Evolutionary conservation across 2,329 filamentous ascomycete genomes (phyloP).

Genomic region (Dothideomycetes sp.): DNA sequence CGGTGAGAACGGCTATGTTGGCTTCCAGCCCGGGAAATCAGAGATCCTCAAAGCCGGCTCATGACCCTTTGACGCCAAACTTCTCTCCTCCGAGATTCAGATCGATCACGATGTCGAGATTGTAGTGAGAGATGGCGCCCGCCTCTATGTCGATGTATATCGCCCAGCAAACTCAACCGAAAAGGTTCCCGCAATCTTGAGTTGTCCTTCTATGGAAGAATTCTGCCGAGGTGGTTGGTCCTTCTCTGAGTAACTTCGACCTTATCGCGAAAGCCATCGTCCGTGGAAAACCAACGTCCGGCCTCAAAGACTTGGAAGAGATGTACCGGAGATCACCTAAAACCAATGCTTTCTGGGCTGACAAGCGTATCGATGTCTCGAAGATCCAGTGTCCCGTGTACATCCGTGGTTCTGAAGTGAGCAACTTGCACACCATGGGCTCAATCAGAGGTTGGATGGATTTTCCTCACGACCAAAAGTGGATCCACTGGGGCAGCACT

Average conservation of each 20-base stretch:
- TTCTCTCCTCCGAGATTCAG: conserved; percentile 30
- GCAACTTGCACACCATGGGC: conserved; percentile 17
- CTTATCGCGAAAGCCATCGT: conserved; percentile 19
- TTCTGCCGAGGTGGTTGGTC: conserved; percentile 35
- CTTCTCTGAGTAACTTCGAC: conserved; percentile 32
- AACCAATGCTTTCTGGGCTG: conserved; percentile 19
- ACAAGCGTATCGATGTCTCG: conserved; percentile 19
- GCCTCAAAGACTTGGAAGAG: no score
- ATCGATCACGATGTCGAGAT: conserved; percentile 39
- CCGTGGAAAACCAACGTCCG: conserved; percentile 14
- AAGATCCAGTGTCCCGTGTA: conserved; percentile 20
- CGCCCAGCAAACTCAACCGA: conserved; percentile 27
- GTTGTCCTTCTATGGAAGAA: conserved; percentile 36
- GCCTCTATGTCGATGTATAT: conserved; percentile 38
- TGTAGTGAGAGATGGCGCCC: conserved; percentile 32
- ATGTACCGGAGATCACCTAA: no score
- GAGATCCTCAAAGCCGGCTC: conserved; percentile 33
- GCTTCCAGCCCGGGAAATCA: conserved; percentile 30
- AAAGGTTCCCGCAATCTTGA: conserved; percentile 34
- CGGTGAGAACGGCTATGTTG: conserved; percentile 35
- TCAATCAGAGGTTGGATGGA: conserved; percentile 30
- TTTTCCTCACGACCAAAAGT: conserved; percentile 32
- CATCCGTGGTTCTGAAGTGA: conserved; percentile 18
- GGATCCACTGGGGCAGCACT: conserved; percentile 32
- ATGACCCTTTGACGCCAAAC: conserved; percentile 28